phyloP scores from a whole-genome alignment of 2,329 filamentous ascomycete species.

The Aspergillaceae sp. region DNA sequence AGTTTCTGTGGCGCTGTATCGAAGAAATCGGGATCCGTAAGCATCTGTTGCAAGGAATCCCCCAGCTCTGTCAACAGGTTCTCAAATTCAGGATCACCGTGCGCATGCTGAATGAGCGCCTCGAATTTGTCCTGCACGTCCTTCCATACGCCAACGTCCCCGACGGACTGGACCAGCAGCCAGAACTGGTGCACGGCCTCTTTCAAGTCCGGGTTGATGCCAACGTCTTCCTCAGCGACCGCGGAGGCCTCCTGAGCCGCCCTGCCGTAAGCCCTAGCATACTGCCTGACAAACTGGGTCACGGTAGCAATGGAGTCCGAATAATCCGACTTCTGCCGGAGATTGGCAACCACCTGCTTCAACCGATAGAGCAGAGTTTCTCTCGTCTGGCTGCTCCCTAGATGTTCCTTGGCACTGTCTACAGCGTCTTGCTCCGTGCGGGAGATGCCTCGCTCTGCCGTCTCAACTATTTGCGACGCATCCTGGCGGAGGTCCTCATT shows the following conservation, averaged over 20 bases:
- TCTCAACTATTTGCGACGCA: slow-evolving; percentile 44
- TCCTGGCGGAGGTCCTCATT: slow-evolving; percentile 55
- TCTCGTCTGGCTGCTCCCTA: slow-evolving; percentile 58
- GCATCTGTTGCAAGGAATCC: slow-evolving; percentile 65
- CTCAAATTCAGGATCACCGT: slow-evolving; percentile 76
- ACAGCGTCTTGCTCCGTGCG: slow-evolving; percentile 49
- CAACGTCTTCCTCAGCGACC: slow-evolving; percentile 60
- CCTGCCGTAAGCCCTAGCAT: slow-evolving; percentile 68
- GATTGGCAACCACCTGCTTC: slow-evolving; percentile 63
- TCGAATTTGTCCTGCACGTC: slow-evolving; percentile 60
- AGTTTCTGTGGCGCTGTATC: slow-evolving; percentile 63
- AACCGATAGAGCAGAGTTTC: slow-evolving; percentile 65
- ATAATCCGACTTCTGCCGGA: slow-evolving; percentile 73
- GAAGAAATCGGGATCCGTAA: slow-evolving; percentile 81
- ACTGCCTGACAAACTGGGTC: slow-evolving; percentile 65
- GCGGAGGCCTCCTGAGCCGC: slow-evolving; percentile 59
- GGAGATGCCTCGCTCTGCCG: slow-evolving; percentile 27
- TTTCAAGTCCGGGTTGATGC: slow-evolving; percentile 66
- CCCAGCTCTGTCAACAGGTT: slow-evolving; percentile 64
- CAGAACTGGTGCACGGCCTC: slow-evolving; percentile 71
- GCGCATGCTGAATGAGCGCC: slow-evolving; percentile 62
- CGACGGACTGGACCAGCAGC: slow-evolving; percentile 71
- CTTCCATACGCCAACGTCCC: slow-evolving; percentile 66
- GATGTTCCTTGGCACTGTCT: slow-evolving; percentile 64
- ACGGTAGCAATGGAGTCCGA: slow-evolving; percentile 76